Evolutionary conservation across 2,329 filamentous ascomycete species (phyloP).

Genomic region (Aureobasidium sp.): DNA sequence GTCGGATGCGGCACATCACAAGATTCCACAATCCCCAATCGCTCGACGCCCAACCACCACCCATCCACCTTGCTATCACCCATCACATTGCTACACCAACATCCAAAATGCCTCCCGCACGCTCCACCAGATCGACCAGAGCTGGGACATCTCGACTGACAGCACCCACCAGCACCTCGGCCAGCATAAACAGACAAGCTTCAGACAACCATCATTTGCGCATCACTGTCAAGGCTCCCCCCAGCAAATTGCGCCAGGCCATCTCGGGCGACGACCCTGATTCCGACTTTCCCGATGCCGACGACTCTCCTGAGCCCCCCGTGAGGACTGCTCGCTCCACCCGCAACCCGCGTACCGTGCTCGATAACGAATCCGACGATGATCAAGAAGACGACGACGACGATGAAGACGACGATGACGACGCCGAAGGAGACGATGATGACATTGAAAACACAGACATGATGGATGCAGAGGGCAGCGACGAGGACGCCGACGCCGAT

Average conservation of each 20-base stretch:
- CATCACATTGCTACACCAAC: constrained; percentile 23
- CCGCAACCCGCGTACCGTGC: constrained; percentile 28
- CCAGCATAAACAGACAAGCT: constrained; percentile 24
- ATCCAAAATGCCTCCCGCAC: constrained; percentile 27
- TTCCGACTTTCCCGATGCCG: constrained; percentile 25
- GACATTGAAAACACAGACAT: constrained; percentile 31
- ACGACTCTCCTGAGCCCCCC: constrained; percentile 27
- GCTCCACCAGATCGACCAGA: constrained; percentile 23
- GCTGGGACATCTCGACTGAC: constrained; percentile 12
- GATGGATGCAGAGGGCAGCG: constrained; percentile 34
- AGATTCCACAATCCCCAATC: background rate
- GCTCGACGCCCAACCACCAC: background rate
- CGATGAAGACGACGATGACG: constrained; percentile 21
- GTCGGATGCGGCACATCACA: background rate
- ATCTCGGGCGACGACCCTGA: constrained; percentile 32
- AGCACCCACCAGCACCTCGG: constrained; percentile 23
- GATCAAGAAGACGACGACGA: constrained; percentile 24
- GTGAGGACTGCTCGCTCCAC: constrained; percentile 25
- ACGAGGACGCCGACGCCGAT: constrained; percentile 31
- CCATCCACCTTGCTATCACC: background rate
- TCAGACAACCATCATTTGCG: constrained; percentile 28
- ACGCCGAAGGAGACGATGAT: constrained; percentile 24
- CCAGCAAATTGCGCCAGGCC: constrained; percentile 43
- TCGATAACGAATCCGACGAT: constrained; percentile 28
- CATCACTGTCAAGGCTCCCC: constrained; percentile 45